phyloP scores from a whole-genome alignment of 208 protist genomes.

The Endotrypanum monterogeii region DNA sequence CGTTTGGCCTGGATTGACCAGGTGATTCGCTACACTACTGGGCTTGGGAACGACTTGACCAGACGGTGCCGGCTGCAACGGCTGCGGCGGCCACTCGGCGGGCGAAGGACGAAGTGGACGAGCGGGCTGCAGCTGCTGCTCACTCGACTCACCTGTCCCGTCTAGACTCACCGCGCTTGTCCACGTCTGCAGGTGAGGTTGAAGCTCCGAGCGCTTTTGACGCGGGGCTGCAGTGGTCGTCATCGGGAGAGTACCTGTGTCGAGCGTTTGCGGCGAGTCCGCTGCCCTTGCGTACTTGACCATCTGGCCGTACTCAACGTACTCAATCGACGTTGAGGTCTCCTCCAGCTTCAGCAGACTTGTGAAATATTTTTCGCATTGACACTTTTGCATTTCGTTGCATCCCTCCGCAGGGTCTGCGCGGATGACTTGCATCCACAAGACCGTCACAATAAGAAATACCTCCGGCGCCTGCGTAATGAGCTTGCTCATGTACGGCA shows the following conservation, averaged over 20 bases:
- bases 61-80: slow-evolving; percentile 3
- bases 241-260: not conserved
- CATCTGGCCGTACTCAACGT: slow-evolving; percentile 68
- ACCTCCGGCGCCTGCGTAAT: slow-evolving; percentile 84
- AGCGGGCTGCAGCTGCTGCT: slow-evolving; percentile 21
- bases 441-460: slow-evolving; percentile 72
- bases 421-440: slow-evolving; percentile 89
- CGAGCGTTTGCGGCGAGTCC: slow-evolving; percentile 9
- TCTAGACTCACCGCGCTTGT: slow-evolving; percentile 32
- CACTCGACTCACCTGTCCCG: slow-evolving; percentile 2
- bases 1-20: slow-evolving; percentile 24
- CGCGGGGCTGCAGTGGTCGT: slow-evolving; percentile 3
- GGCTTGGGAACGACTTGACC: slow-evolving; percentile 7
- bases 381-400: slow-evolving; percentile 55
- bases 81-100: not conserved
- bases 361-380: slow-evolving; percentile 74
- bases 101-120: not conserved
- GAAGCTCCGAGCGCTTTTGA: slow-evolving; percentile 30
- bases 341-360: slow-evolving; percentile 69
- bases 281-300: slow-evolving; percentile 26
- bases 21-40: slow-evolving; percentile 18
- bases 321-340: slow-evolving; percentile 87
- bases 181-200: slow-evolving; percentile 6
- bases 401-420: slow-evolving; percentile 58
- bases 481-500: slow-evolving; percentile 98